Evolutionary conservation across 2,329 filamentous ascomycete genomes (phyloP).

Genomic region (Aspergillus puulaauensis): DNA sequence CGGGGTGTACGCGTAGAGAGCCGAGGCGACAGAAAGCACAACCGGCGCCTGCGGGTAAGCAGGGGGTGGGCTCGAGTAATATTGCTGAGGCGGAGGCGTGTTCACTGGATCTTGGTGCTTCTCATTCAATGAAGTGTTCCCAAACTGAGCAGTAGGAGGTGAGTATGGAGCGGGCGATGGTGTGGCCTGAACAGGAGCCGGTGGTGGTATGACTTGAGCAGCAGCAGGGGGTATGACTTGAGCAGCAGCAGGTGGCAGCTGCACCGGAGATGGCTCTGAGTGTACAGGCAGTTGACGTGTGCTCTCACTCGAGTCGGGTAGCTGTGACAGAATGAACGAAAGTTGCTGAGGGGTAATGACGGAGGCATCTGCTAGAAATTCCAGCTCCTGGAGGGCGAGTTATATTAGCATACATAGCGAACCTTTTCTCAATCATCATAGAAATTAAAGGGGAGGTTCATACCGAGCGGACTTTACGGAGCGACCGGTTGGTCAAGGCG

Average conservation of each 20-base stretch:
- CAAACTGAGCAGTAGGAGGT: constrained; percentile 40
- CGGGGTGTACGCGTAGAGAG: constrained; percentile 79
- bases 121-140: constrained; percentile 41
- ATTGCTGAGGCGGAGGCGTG: constrained; percentile 32
- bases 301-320: constrained; percentile 56
- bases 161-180: constrained; percentile 36
- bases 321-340: constrained; percentile 69
- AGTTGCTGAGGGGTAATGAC: constrained; percentile 75
- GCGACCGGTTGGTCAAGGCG: constrained; percentile 75
- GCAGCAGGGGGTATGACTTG: constrained; percentile 16
- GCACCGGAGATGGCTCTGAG: constrained; percentile 21
- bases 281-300: constrained; percentile 16
- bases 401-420: constrained; percentile 4
- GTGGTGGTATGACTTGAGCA: constrained; percentile 14
- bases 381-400: constrained; percentile 68
- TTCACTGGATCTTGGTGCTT: constrained; percentile 34
- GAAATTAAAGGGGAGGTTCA: constrained; percentile 27
- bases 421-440: neutral
- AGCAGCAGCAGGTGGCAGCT: constrained; percentile 23
- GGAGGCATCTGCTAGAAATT: constrained; percentile 79
- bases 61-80: constrained; percentile 51
- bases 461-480: constrained; percentile 84
- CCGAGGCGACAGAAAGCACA: constrained; percentile 70
- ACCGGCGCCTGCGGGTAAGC: constrained; percentile 51
- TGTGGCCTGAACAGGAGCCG: constrained; percentile 19